phyloP scores from a whole-genome alignment of 2,329 filamentous ascomycete genomes.

The Neonectria coccinea region DNA sequence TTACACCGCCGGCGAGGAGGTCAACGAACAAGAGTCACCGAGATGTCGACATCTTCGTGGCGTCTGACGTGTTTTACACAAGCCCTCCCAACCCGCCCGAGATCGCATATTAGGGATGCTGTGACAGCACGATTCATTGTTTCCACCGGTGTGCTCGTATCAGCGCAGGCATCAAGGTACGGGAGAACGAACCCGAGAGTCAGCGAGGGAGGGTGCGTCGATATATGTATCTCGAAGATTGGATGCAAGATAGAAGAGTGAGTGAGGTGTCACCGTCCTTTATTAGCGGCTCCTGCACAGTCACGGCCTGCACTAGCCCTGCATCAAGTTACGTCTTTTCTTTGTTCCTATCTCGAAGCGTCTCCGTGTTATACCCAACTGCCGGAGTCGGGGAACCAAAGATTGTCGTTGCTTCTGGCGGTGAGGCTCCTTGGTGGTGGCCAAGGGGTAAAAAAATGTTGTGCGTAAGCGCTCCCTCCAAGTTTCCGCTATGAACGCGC shows the following conservation, averaged over 20 bases:
- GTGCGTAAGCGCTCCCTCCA: not conserved
- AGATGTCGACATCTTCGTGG: conserved; percentile 46
- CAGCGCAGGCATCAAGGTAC: conserved; percentile 9
- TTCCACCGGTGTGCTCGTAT: conserved; percentile 12
- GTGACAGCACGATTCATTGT: not conserved
- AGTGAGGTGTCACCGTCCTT: conserved; percentile 25
- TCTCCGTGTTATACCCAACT: conserved; percentile 18
- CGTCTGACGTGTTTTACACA: conserved; percentile 40
- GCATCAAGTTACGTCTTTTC: conserved; percentile 17
- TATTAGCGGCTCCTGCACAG: conserved; percentile 31
- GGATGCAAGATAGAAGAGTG: conserved; percentile 16
- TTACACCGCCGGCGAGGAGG: conserved; percentile 26
- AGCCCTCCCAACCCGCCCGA: not conserved
- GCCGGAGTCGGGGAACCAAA: conserved; percentile 22
- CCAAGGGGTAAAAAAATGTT: conserved; percentile 4
- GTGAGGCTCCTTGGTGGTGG: conserved; percentile 17
- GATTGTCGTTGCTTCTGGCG: conserved; percentile 21
- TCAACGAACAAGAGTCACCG: conserved; percentile 27
- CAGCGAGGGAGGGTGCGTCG: conserved; percentile 10
- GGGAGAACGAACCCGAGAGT: not conserved
- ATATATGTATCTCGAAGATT: conserved; percentile 9
- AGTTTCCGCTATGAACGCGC: not conserved
- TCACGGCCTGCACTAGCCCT: conserved; percentile 22
- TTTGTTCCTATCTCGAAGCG: conserved; percentile 10
- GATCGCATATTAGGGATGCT: conserved; percentile 6